These are phyloP conservation scores for Cyclotella atomus DNA, from an alignment of 108 stramenopile genomes.

Conservation along the genomic window DNA sequence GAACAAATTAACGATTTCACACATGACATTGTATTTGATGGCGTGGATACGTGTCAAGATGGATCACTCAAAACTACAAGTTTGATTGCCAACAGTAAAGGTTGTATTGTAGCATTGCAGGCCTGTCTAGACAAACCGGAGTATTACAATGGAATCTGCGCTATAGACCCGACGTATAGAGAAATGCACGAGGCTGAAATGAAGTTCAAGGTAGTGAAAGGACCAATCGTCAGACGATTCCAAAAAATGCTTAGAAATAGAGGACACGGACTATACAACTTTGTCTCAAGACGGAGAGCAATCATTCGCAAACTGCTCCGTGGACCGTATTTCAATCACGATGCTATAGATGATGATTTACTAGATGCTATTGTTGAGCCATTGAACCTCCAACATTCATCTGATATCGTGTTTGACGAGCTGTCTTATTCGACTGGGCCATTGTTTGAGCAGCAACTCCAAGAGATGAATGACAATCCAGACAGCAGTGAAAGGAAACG, in stretches of 20 bases:
- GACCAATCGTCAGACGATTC: slow-evolving; percentile 39
- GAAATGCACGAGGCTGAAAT: slow-evolving; percentile 62
- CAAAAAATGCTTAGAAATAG: slow-evolving; percentile 53
- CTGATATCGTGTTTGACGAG: slow-evolving; percentile 65
- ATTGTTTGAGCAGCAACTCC: slow-evolving; percentile 67
- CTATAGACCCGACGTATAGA: slow-evolving; percentile 35
- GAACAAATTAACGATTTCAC: slow-evolving; percentile 75
- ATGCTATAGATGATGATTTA: slow-evolving; percentile 57
- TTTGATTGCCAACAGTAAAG: slow-evolving; percentile 64
- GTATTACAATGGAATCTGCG: slow-evolving; percentile 29
- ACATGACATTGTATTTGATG: slow-evolving; percentile 56
- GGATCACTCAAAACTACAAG: slow-evolving; percentile 24
- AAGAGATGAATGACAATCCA: slow-evolving; percentile 15
- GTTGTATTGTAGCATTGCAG: slow-evolving; percentile 56
- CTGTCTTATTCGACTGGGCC: slow-evolving; percentile 62
- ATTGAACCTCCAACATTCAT: slow-evolving; percentile 46
- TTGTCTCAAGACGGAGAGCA: slow-evolving; percentile 39
- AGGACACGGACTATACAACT: slow-evolving; percentile 49
- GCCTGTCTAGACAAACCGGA: slow-evolving; percentile 50
- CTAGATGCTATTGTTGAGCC: slow-evolving; percentile 45
- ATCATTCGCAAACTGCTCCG: slow-evolving; percentile 51
- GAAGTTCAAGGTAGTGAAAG: slow-evolving; percentile 15
- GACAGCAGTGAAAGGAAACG: slow-evolving; percentile 2
- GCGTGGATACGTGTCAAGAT: slow-evolving; percentile 17
- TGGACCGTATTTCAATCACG: slow-evolving; percentile 52